Conservation (phyloP, 495 filamentous ascomycete genomes). For the Tetracladium marchalianum region DNA sequence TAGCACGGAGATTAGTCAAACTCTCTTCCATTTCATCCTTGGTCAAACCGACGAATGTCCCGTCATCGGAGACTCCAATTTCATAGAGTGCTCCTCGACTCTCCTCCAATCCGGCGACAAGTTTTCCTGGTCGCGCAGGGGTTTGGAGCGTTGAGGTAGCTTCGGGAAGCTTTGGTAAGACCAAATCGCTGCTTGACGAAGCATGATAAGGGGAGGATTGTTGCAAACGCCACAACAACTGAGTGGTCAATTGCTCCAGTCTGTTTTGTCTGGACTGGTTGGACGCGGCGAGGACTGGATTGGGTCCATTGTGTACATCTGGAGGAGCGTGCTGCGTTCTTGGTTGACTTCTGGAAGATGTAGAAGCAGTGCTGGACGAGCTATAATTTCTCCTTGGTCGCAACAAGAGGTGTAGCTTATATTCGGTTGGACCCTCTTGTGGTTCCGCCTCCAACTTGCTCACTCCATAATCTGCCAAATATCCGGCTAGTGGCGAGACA, state of each 20-base stretch:
- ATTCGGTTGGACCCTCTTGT: slow-evolving; percentile 89
- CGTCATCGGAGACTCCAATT: slow-evolving; percentile 93
- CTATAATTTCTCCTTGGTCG: slow-evolving; percentile 66
- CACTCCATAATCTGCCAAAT: slow-evolving; percentile 60
- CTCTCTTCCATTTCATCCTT: slow-evolving; percentile 89
- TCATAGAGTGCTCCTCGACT: slow-evolving; percentile 91
- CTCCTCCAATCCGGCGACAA: slow-evolving; percentile 78
- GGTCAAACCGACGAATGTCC: slow-evolving; percentile 80
- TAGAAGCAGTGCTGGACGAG: slow-evolving; percentile 49
- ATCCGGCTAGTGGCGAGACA: slow-evolving; percentile 30
- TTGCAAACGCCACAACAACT: slow-evolving; percentile 88
- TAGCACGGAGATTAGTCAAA: slow-evolving; percentile 67
- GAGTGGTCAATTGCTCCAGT: slow-evolving; percentile 84
- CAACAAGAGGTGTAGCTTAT: slow-evolving; percentile 89
- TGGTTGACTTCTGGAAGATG: slow-evolving; percentile 51
- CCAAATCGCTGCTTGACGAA: slow-evolving; percentile 57
- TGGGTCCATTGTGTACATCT: slow-evolving; percentile 6
- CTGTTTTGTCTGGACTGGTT: slow-evolving; percentile 66
- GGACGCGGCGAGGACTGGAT: slow-evolving; percentile 30
- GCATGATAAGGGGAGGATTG: slow-evolving; percentile 88
- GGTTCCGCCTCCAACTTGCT: slow-evolving; percentile 81
- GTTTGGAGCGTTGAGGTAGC: slow-evolving; percentile 41
- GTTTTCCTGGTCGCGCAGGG: slow-evolving; percentile 47
- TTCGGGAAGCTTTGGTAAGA: slow-evolving; percentile 64
- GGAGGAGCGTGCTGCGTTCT: slow-evolving; percentile 26